Evolutionary conservation across 2,329 filamentous ascomycete genomes (phyloP).

Genomic region (Exophiala spinifera): DNA sequence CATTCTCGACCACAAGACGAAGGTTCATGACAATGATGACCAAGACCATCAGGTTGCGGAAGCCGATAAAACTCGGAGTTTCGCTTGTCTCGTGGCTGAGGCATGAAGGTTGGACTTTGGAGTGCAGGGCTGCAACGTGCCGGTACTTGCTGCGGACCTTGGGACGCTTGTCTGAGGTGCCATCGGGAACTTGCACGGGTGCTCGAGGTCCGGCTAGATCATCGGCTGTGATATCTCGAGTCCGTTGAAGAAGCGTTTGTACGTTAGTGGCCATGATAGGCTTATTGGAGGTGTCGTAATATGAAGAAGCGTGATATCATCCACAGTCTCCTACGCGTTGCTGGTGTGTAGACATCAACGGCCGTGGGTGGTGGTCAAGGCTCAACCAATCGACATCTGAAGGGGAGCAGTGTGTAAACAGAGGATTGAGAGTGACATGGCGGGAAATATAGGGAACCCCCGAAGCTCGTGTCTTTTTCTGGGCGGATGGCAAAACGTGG

Average conservation of each 20-base stretch:
- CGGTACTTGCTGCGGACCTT: constrained; percentile 64
- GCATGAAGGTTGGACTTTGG: constrained; percentile 67
- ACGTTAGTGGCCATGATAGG: constrained; percentile 22
- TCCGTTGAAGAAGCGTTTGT: constrained; percentile 18
- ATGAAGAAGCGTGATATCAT: not conserved
- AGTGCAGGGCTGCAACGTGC: constrained; percentile 86
- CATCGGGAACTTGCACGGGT: constrained; percentile 15
- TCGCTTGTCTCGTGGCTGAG: constrained; percentile 76
- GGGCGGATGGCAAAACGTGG: constrained; percentile 11
- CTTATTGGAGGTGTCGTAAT: not conserved
- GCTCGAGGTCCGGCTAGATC: constrained; percentile 9
- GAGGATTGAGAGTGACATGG: constrained; percentile 13
- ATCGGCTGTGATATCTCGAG: constrained; percentile 18
- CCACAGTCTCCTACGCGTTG: not conserved
- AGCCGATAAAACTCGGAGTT: constrained; percentile 83
- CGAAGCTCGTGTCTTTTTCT: not conserved
- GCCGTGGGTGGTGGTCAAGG: not conserved
- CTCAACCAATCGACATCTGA: constrained; percentile 3
- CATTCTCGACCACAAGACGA: constrained; percentile 89
- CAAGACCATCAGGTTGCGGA: constrained; percentile 93
- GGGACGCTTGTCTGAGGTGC: not conserved
- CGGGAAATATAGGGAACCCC: constrained; percentile 5
- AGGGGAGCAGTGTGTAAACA: constrained; percentile 1
- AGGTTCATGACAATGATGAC: constrained; percentile 90
- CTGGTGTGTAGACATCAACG: constrained; percentile 9